Percentiles rank a stretch among this genome's conserved stretches.
These are phyloP conservation scores for Herpetospermum pedunculosum DNA, from an alignment of 306 rosid species.

Conservation along the genomic window DNA sequence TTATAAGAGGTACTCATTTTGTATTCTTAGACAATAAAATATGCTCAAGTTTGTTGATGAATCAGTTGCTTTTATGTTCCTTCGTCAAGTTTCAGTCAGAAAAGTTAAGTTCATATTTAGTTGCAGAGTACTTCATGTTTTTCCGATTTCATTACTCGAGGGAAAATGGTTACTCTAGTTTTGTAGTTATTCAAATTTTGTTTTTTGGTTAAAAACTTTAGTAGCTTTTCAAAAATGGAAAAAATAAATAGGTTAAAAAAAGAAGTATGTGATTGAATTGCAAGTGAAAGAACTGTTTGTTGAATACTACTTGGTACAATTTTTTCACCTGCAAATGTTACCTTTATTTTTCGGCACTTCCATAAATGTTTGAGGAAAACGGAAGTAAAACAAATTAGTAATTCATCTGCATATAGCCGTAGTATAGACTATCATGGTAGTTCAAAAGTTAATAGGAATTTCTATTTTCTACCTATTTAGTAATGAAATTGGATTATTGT, in stretches of 20 bases:
- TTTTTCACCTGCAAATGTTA: neutral
- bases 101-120: neutral
- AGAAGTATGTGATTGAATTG: neutral
- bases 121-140: neutral
- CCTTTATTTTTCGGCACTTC: neutral
- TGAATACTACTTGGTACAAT: neutral
- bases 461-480: neutral
- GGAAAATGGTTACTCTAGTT: neutral
- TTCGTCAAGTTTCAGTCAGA: neutral
- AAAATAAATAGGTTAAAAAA: neutral
- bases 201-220: too few relatives aligned
- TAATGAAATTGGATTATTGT: neutral
- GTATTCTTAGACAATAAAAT: neutral
- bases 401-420: neutral
- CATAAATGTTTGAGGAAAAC: neutral
- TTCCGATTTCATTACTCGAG: neutral
- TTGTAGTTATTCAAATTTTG: neutral
- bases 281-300: neutral
- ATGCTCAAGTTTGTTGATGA: neutral
- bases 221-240: neutral
- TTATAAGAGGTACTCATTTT: neutral
- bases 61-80: neutral
- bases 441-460: neutral
- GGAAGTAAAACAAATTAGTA: neutral
- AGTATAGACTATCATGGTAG: neutral